Conservation (phyloP, 1,284 basidiomycete genomes). For the Melampsora abietis-canadensis region DNA sequence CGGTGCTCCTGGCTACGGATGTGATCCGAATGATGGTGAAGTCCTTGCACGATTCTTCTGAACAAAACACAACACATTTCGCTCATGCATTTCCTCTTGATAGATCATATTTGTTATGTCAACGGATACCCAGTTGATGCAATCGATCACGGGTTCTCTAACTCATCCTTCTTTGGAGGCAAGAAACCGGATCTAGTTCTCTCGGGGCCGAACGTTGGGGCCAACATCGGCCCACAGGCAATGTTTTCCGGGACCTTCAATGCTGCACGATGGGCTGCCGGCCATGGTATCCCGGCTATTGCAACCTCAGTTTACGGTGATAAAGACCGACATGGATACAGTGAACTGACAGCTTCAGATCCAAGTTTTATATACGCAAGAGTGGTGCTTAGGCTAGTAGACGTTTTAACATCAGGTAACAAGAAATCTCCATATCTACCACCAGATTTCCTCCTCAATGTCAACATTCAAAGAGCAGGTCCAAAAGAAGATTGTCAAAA, state of each 20-base stretch:
- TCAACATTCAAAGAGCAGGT: neutral
- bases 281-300: neutral
- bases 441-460: neutral
- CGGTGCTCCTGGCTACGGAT: neutral
- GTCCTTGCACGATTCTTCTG: neutral
- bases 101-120: slow-evolving; percentile 3
- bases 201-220: neutral
- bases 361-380: neutral
- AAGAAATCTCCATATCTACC: slow-evolving; percentile 1
- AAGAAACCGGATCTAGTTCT: slow-evolving; percentile 2
- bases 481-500: neutral
- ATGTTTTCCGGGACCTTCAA: neutral
- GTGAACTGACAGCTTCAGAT: neutral
- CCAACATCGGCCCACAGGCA: neutral
- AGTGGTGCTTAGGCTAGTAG: neutral
- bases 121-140: slow-evolving; percentile 8
- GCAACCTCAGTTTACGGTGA: neutral
- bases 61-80: neutral
- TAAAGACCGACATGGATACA: neutral
- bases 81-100: no score
- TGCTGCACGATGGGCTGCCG: neutral
- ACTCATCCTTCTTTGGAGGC: neutral
- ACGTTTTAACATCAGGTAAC: neutral
- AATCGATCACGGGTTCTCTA: neutral
- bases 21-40: neutral